Conservation (phyloP, 805 yeast species). For the Candida gorgasii region DNA sequence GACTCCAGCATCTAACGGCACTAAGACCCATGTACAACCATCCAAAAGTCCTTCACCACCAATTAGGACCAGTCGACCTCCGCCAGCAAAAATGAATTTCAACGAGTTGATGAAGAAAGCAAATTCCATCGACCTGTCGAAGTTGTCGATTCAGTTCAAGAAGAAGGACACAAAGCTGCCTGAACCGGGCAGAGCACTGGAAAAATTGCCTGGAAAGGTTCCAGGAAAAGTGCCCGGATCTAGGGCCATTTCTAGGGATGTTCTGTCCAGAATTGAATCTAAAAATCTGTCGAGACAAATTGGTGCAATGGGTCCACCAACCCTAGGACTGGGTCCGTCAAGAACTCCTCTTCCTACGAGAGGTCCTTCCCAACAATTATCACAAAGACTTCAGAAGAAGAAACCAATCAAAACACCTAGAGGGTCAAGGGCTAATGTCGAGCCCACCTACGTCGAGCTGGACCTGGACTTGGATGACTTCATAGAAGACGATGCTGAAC, state of each 20-base stretch:
- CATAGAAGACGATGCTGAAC: conserved; percentile 55
- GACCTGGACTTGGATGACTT: conserved; percentile 43
- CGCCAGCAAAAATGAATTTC: conserved; percentile 46
- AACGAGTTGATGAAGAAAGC: conserved; percentile 73
- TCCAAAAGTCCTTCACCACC: neutral
- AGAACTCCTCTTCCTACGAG: too few species aligned
- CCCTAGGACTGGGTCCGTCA: too few species aligned
- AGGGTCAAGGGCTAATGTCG: conserved; percentile 4
- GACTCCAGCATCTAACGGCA: neutral
- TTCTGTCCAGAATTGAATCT: too few species aligned
- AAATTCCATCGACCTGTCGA: conserved; percentile 51
- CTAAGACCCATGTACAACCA: neutral
- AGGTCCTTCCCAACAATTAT: conserved; percentile 57
- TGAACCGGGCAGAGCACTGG: too few species aligned
- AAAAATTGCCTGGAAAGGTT: too few species aligned
- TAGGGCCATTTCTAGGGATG: too few species aligned
- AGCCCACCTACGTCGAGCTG: neutral
- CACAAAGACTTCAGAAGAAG: conserved; percentile 42
- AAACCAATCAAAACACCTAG: conserved; percentile 8
- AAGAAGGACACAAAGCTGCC: conserved; percentile 13
- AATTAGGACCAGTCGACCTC: conserved; percentile 1
- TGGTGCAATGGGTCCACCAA: conserved; percentile 26
- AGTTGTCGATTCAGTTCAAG: conserved; percentile 38
- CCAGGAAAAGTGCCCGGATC: too few species aligned
- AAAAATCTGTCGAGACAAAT: too few species aligned